Evolutionary conservation across 2,329 filamentous ascomycete genomes (phyloP), one percentile per base, ranked within the genome.

Genomic region (Fusarium domesticum): DNA sequence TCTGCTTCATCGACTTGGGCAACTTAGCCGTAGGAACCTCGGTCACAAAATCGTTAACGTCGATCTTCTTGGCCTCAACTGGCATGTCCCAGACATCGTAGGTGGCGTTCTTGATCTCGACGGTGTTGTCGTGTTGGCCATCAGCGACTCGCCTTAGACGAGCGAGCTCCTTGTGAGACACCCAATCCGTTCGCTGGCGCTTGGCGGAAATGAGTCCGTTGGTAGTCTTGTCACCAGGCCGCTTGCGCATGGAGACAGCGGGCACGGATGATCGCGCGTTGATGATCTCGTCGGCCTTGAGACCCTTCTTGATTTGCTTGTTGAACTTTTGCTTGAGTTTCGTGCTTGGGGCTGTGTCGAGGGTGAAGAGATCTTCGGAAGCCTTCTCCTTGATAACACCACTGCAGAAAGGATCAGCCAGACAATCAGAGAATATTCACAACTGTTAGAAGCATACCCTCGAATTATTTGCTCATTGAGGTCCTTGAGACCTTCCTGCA

Each of bases 261-360:
- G 89, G 86, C 7, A 97, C 78, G 11, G 83, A 84, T 28, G 91
- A 96, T 50, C 93, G 84, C 60, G 84, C 78, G 20, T 86, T 84
- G 57, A 98, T 83, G 53, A 98, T 97, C 64, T 97, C 88, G 64
- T 98, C 92, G 52, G 85, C 84, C 69, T 89, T 95, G 56, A 98
- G 80, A 5, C 79, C 77, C 71, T 95, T 96, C 64, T 84, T 81
- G 53, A 74, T 71, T 63, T 84, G 86, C 50, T 81, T 75, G 58
- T 82, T 76, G 50, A 78, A 70, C 62, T 83, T 85, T 60, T 76
- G 77, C 43, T 80, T 74, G 49, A 90, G 80, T 40, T 78, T 72
- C 37, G 75, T 70, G 59, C 90, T 85, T 49, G 91, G 89, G 37
- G 75, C 74, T 2, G 82, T 81, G 64, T 97, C 93, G 61, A 96